phyloP scores from a whole-genome alignment of 2,329 filamentous ascomycete genomes.

The Lachnellula arida region DNA sequence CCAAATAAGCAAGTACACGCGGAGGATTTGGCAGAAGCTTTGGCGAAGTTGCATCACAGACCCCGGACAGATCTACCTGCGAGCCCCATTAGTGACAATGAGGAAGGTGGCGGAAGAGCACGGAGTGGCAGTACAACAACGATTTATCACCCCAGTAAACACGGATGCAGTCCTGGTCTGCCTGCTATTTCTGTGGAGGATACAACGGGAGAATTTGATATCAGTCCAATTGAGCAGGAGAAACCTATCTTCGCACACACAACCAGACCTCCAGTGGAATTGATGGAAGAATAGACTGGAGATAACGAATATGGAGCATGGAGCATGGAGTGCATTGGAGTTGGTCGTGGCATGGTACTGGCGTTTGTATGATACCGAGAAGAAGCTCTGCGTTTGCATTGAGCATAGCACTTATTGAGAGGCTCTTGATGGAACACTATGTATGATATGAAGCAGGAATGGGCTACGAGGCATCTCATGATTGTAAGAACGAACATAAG shows the following conservation, averaged over 20 bases:
- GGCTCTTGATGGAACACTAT: conserved; percentile 1
- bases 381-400: conserved; percentile 24
- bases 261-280: conserved; percentile 58
- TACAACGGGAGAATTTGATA: conserved; percentile 48
- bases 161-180: conserved; percentile 50
- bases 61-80: conserved; percentile 34
- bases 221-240: conserved; percentile 39
- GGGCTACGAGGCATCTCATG: not conserved
- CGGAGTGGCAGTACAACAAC: conserved; percentile 61
- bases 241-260: conserved; percentile 57
- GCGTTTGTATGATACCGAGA: conserved; percentile 2
- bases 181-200: conserved; percentile 65
- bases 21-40: conserved; percentile 62
- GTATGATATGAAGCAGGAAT: conserved; percentile 10
- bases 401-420: conserved; percentile 15
- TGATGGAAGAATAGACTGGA: conserved; percentile 42
- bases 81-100: conserved; percentile 39
- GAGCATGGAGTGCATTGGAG: not conserved
- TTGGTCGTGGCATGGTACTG: conserved; percentile 3
- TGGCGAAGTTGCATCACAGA: conserved; percentile 55
- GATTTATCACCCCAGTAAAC: conserved; percentile 58
- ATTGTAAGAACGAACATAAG: not conserved
- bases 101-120: conserved; percentile 27
- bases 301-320: not conserved
- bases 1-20: conserved; percentile 67